phyloP scores from a whole-genome alignment of 331 rosid species.

The Acacia concinna region DNA sequence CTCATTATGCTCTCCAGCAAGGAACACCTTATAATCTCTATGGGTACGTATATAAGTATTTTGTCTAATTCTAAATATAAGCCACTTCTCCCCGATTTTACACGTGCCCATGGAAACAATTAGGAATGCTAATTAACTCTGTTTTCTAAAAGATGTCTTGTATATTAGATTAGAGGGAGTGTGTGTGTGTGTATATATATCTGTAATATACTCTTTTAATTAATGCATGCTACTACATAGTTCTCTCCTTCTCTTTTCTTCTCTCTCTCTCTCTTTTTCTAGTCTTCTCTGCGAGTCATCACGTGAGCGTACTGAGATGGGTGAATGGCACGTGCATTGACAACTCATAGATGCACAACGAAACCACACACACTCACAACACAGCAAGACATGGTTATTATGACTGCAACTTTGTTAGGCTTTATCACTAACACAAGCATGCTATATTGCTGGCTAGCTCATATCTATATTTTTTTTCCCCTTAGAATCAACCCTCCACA shows the following conservation, averaged over 20 bases:
- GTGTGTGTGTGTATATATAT: too few species aligned
- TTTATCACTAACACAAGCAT: constrained; percentile 33
- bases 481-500: constrained; percentile 42
- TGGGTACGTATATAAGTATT: constrained; percentile 40
- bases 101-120: too few species aligned
- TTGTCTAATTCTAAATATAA: too few species aligned
- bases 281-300: neutral
- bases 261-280: neutral
- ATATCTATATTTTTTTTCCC: neutral
- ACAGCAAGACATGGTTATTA: neutral
- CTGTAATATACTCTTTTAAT: neutral
- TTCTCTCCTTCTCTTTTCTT: neutral
- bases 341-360: constrained; percentile 36
- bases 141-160: too few species aligned
- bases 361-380: constrained; percentile 21
- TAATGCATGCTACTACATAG: neutral
- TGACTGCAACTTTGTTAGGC: neutral
- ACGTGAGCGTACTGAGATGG: neutral
- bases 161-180: too few species aligned
- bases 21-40: constrained; percentile 93
- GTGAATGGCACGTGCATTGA: constrained; percentile 1
- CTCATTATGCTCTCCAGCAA: constrained; percentile 99
- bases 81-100: too few species aligned
- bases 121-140: too few species aligned
- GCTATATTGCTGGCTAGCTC: constrained; percentile 44